Base-by-base conservation (phyloP, 129 eudicot species). In the Calendula officinalis region DNA sequence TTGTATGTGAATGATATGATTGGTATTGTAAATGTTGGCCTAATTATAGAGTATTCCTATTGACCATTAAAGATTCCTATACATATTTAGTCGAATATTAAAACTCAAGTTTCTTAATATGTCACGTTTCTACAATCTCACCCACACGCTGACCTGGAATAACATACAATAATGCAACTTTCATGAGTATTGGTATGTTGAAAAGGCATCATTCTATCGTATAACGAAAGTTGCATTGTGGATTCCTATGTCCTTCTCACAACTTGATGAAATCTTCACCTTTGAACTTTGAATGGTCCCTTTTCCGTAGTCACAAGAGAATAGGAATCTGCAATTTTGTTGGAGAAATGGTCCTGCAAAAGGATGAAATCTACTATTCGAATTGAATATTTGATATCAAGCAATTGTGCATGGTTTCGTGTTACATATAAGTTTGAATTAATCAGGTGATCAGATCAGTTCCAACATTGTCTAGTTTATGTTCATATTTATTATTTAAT, bases 221-320 rank as follows among this genome's bases (percentile, higher is more conserved):
- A 13, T 54, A 42, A 37, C 48, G 8, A 63, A 53, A 53, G 70
- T 63, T 53, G 51, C 49, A 52, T 53, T 72, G 16, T 63, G 33
- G 64, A 72, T 72, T 52, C 70, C 70, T 60, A 57, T 9, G 86
- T 83, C 83, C 83, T 74, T 62, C 64, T 58, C 35, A 7, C 86
- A 69, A 84, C 68, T 74, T 74, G 83, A 38, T 43, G 69, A 68
- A 13, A 68, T 22, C 44, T 65, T 42, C 60, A 15, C 42, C 43
- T 54, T 52, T 43, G 4, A 3, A 43, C n/a, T n/a, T n/a, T n/a
- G n/a, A n/a, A n/a, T n/a, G n/a, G 60, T 60, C 59, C 7, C 67
- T 69, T 59, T 58, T 67, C 48, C 39, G 16, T 11, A 1, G n/a
- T 60, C 7, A 8, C 62, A 58, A 58, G 22, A 32, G 67, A 50